These are phyloP conservation scores for Syzygium aqueum DNA, from an alignment of 345 rosid species.

Conservation along the genomic window DNA sequence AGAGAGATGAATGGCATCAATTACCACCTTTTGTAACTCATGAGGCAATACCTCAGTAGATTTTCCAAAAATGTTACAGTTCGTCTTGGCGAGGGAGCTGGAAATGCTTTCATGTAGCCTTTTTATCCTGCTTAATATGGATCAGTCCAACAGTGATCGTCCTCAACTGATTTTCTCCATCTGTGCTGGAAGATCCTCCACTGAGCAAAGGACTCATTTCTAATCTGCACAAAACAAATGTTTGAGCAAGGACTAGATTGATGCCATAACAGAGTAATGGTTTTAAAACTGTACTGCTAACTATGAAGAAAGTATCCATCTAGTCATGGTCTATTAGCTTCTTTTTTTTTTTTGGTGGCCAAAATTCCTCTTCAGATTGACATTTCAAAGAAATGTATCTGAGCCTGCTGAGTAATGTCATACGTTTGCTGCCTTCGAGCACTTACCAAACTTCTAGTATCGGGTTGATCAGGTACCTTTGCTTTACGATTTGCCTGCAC, in stretches of 20 bases:
- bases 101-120: neutral
- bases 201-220: slow-evolving; percentile 31
- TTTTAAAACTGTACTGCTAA: neutral
- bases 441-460: slow-evolving; percentile 2
- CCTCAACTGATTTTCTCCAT: slow-evolving; percentile 56
- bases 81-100: neutral
- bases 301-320: neutral
- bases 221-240: slow-evolving; percentile 27
- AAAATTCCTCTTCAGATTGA: neutral
- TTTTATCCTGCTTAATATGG: neutral
- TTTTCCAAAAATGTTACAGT: neutral
- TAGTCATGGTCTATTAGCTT: neutral
- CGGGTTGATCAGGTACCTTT: neutral
- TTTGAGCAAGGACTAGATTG: neutral
- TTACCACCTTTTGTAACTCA: neutral
- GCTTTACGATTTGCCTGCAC: slow-evolving; percentile 15
- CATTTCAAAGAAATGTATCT: neutral
- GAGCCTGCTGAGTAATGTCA: neutral
- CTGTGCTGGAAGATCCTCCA: slow-evolving; percentile 48
- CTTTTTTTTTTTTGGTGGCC: neutral
- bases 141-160: slow-evolving; percentile 63
- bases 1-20: neutral
- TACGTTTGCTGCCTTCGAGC: neutral
- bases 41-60: neutral
- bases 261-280: neutral